Base-by-base conservation (phyloP, 768 basidiomycete species). In the Exsudoporus frostii region DNA sequence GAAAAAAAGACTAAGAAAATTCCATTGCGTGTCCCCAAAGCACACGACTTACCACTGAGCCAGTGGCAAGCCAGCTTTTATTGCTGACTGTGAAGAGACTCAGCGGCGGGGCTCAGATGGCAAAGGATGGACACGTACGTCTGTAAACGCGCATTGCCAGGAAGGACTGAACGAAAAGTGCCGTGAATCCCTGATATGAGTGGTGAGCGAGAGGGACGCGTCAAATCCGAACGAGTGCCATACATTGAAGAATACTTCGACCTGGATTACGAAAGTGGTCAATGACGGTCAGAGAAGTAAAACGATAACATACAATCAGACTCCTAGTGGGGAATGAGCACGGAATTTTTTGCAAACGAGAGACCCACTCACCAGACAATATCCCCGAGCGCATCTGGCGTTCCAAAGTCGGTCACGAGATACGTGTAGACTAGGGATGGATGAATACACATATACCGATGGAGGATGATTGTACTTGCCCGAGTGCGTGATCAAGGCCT, bases 141-240 rank as follows among this genome's bases (percentile, higher is more conserved):
- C 71, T 73, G 73, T 79, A 83, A 1, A 84, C 74, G 0, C 82
- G 78, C 59, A 76, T 71, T 0, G 77, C 68, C 50, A 83, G 73
- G 67, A 84, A 84, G 15, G 79, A 74, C 69, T 84, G 83, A 1
- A 84, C 83, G 32, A 82, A 66, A n/a, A 75, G 70, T 3, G 76
- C 81, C 4, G 81, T 83, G 33, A 83, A 64, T 24, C 77, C 67
- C 66, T 67, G n/a, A 9, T 9, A 17, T 3, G 13, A 30, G 24
- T 19, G 36, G 32, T 66, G 30, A 64, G 45, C 7, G 4, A 17
- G 6, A 22, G n/a, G 22, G 25, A 13, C 14, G 19, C 1, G 19
- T 7, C 1, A 14, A 10, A 37, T 8, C 0, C 1, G 25, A 42
- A 32, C 2, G 30, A 25, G n/a, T 14, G 17, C 2, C 62, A 22